These are phyloP conservation scores for Fusarium nematophilum DNA, from an alignment of 2,329 filamentous ascomycete species.

Conservation along the genomic window DNA sequence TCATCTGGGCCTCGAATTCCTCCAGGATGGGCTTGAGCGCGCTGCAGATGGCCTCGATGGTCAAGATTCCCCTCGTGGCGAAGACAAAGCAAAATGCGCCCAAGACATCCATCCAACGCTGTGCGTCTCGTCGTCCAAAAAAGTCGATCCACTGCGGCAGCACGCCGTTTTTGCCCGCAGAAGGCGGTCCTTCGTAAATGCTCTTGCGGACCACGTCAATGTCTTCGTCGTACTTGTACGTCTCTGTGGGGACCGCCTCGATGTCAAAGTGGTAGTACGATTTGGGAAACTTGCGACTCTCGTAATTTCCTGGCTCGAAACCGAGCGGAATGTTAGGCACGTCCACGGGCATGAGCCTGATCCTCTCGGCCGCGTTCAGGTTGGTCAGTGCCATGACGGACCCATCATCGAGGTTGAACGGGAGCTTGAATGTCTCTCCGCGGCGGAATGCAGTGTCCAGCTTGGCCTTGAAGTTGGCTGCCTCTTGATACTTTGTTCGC, in stretches of 20 bases:
- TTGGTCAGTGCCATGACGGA: slow-evolving; percentile 75
- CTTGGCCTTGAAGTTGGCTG: slow-evolving; percentile 67
- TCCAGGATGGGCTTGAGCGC: slow-evolving; percentile 70
- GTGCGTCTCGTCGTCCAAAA: slow-evolving; percentile 67
- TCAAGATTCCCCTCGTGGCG: slow-evolving; percentile 70
- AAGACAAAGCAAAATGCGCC: slow-evolving; percentile 71
- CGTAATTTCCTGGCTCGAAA: slow-evolving; percentile 77
- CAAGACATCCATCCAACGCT: slow-evolving; percentile 73
- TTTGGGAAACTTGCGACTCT: slow-evolving; percentile 75
- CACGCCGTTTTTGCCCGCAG: slow-evolving; percentile 55
- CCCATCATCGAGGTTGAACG: slow-evolving; percentile 71
- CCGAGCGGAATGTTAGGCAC: slow-evolving; percentile 75
- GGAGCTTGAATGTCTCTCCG: slow-evolving; percentile 57
- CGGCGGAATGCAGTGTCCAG: slow-evolving; percentile 68
- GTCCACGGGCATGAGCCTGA: slow-evolving; percentile 64
- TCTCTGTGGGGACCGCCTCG: slow-evolving; percentile 70
- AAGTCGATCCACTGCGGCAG: slow-evolving; percentile 81
- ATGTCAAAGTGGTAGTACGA: slow-evolving; percentile 73
- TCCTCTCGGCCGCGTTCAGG: slow-evolving; percentile 68
- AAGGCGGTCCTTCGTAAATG: slow-evolving; percentile 54
- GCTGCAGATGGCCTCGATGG: slow-evolving; percentile 62
- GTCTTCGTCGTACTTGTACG: slow-evolving; percentile 67
- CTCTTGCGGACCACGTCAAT: slow-evolving; percentile 55
- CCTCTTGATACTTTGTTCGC: slow-evolving; percentile 66
- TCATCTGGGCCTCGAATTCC: slow-evolving; percentile 69